These are phyloP conservation scores for Haberlea rhodopensis DNA, from an alignment of 257 asterid genomes.

Conservation along the genomic window DNA sequence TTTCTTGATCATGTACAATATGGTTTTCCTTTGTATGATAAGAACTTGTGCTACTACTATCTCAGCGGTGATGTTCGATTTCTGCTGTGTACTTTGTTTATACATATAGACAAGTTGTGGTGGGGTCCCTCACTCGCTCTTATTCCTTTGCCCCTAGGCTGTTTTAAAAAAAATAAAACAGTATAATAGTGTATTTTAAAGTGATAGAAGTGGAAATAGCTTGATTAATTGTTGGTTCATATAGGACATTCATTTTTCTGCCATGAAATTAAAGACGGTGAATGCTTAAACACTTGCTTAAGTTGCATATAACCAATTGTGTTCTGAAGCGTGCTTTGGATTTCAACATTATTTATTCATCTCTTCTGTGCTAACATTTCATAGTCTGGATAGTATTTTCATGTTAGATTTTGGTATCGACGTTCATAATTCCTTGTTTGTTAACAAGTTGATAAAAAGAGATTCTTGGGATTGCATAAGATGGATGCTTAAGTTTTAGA, in stretches of 20 bases:
- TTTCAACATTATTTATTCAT: too few relatives aligned
- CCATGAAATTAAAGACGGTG: background rate
- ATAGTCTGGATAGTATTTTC: background rate
- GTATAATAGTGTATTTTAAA: too few relatives aligned
- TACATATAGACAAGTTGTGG: too few relatives aligned
- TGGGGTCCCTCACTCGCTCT: too few relatives aligned
- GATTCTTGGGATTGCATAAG: background rate
- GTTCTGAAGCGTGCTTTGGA: too few relatives aligned
- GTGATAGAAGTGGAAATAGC: conserved; percentile 5
- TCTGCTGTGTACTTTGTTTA: too few relatives aligned
- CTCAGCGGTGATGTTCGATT: too few relatives aligned
- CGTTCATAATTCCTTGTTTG: background rate
- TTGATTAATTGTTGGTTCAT: background rate
- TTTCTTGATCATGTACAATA: background rate
- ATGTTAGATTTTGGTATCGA: background rate
- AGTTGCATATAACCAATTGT: too few relatives aligned
- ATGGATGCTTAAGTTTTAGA: conserved; percentile 15
- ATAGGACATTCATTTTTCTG: conserved; percentile 13
- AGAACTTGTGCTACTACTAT: too few relatives aligned
- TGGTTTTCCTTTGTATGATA: background rate
- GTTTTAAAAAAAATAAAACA: too few relatives aligned
- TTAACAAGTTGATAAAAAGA: background rate
- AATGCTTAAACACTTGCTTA: too few relatives aligned
- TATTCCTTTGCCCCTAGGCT: too few relatives aligned
- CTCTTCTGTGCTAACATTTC: background rate